Percentiles rank a stretch among this genome's conserved stretches.
Conservation (phyloP, 1,139 yeast genomes). For the Saccharomyces hybrid region DNA sequence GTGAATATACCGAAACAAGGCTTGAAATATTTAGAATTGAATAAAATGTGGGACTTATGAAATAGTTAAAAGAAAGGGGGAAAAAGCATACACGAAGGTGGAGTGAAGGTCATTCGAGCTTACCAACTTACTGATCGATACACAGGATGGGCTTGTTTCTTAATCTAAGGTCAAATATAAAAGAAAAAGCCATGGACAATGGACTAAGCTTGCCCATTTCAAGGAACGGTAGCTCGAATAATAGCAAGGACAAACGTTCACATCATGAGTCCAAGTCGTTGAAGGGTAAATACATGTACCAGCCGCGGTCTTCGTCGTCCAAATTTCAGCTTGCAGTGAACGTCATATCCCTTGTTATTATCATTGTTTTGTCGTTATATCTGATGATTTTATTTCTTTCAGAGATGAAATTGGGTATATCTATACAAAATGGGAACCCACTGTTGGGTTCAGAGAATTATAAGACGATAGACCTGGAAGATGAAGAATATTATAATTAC, state of each 20-base stretch:
- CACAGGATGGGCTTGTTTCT: neutral
- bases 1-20: neutral
- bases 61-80: neutral
- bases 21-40: neutral
- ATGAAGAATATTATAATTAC: constrained; percentile 32
- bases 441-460: constrained; percentile 3
- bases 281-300: neutral
- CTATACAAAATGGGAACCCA: neutral
- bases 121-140: neutral
- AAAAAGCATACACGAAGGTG: neutral
- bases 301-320: neutral
- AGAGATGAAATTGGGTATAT: neutral
- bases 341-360: neutral
- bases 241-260: neutral
- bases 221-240: neutral
- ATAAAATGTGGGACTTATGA: neutral
- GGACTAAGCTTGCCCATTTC: constrained; percentile 1
- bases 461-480: constrained; percentile 18
- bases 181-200: neutral
- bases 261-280: neutral
- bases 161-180: neutral
- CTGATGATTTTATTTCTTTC: neutral
- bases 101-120: neutral
- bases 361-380: neutral
- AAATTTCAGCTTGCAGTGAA: neutral